These are phyloP conservation scores for Erodium moschatum DNA, from an alignment of 441 rosid species.

Conservation along the genomic window DNA sequence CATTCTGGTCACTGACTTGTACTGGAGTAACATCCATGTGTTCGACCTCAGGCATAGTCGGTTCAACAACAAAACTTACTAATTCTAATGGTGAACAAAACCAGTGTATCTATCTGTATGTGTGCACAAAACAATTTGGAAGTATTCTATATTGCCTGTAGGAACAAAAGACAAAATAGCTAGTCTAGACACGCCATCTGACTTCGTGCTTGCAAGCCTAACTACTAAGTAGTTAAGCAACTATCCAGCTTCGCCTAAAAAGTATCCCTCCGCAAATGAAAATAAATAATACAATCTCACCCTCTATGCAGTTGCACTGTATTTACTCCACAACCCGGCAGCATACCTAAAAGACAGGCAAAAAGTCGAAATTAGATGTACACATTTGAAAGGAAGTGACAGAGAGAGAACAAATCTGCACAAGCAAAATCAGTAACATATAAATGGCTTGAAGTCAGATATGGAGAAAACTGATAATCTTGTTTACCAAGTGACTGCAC, in stretches of 20 bases:
- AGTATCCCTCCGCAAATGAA: neutral
- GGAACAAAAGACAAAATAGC: conserved; percentile 1
- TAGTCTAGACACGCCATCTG: neutral
- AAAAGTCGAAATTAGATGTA: neutral
- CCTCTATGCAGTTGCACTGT: conserved; percentile 11
- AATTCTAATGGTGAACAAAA: conserved; percentile 19
- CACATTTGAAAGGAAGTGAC: neutral
- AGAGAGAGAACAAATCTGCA: neutral
- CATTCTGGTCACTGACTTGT: conserved; percentile 26
- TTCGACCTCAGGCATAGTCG: conserved; percentile 27
- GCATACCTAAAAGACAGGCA: neutral
- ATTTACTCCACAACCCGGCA: conserved; percentile 11
- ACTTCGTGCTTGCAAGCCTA: conserved; percentile 8
- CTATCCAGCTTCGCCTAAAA: neutral
- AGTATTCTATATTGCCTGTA: neutral
- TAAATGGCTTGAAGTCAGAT: neutral
- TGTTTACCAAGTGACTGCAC: neutral
- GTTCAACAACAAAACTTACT: neutral
- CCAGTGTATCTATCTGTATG: conserved; percentile 13
- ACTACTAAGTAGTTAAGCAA: neutral
- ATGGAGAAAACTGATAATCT: neutral
- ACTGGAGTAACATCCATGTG: conserved; percentile 33
- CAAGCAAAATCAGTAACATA: neutral
- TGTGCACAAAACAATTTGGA: conserved; percentile 2
- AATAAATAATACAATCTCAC: conserved; percentile 3